Evolutionary conservation across 352 stramenopile species (phyloP).

Genomic region (Phytophthora lateralis): DNA sequence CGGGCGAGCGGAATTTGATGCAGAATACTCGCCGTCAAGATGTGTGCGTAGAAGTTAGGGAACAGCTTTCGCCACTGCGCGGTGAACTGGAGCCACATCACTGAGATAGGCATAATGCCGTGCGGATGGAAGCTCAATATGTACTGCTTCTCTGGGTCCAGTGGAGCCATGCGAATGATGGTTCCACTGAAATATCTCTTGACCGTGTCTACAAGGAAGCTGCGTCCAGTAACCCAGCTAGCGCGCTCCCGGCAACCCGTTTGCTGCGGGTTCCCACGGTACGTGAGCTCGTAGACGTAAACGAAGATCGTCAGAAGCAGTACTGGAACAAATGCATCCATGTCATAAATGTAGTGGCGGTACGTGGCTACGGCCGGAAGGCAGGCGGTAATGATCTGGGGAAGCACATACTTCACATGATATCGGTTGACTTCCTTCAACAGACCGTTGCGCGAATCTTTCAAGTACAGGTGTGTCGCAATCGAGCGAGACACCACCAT

Average conservation of each 20-base stretch:
- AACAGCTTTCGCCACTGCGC: constrained; percentile 70
- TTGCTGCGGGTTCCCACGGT: constrained; percentile 67
- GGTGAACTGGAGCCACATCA: constrained; percentile 83
- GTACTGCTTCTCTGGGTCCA: constrained; percentile 70
- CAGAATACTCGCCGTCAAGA: constrained; percentile 78
- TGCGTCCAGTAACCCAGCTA: constrained; percentile 47
- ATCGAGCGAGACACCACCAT: constrained; percentile 66
- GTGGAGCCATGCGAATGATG: constrained; percentile 58
- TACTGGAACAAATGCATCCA: constrained; percentile 51
- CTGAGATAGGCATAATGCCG: constrained; percentile 75
- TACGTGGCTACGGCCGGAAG: constrained; percentile 56
- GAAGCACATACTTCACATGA: constrained; percentile 61
- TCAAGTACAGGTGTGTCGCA: constrained; percentile 61
- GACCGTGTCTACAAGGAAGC: constrained; percentile 59
- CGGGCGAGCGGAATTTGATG: constrained; percentile 81
- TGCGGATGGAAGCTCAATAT: constrained; percentile 83
- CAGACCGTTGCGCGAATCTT: constrained; percentile 59
- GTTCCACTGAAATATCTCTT: constrained; percentile 69
- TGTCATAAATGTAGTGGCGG: constrained; percentile 53
- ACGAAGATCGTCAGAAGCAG: constrained; percentile 51
- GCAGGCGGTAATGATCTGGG: constrained; percentile 39
- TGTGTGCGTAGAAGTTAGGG: constrained; percentile 65
- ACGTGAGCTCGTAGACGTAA: constrained; percentile 75
- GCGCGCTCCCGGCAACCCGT: constrained; percentile 57
- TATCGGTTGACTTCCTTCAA: constrained; percentile 51